Evolutionary conservation across 148 eudicot genomes (phyloP), one percentile per base, ranked within the genome.

Genomic region (Rhododendron ferrugineum): DNA sequence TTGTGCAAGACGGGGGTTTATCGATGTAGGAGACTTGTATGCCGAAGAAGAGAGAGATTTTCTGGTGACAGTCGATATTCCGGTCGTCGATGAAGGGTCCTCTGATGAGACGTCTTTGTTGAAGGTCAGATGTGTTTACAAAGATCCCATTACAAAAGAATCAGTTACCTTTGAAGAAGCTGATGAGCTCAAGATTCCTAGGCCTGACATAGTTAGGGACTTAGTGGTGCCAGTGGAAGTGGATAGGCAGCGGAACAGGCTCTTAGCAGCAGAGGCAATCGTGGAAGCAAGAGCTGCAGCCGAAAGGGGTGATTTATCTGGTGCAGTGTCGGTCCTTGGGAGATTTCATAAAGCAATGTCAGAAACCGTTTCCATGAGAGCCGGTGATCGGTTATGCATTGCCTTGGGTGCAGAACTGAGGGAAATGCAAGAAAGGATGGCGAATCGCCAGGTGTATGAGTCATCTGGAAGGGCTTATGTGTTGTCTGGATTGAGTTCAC

Each of bases 31-130:
- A 15, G 86, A 88, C 58, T 66, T 88, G 76, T 88, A 88, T 68
- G 90, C 90, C 3, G 88, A 88, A 23, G 90, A 88, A 83, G 86
- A 83, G 30, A 84, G 87, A 60, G 85, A 88, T 42, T 88, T 88
- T 64, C 82, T 88, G 49, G 87, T 88, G 56, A 20, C 76, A 37
- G 30, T 85, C 0, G 42, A 85, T 52, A 72, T 85, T 70, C 87
- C 87, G 13, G 84, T 50, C 6, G 72, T 13, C 8, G 75, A 70
- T 32, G 75, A 80, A 37, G 23, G 34, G 10, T 80, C 78, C 52
- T 75, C 22, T 70, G 23, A 49, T 72, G 84, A 50, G 70, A 80
- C 37, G 79, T 47, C 84, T 15, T 36, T 85, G 28, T n/a, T 85
- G 49, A 85, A 85, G 46, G 79, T 85, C 52, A 52, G 49, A 68